A percentile compares a stretch with the other conserved stretches of the same genome.
These are phyloP conservation scores for Euphrasia confusa DNA, from an alignment of 257 asterid species.

Conservation along the genomic window DNA sequence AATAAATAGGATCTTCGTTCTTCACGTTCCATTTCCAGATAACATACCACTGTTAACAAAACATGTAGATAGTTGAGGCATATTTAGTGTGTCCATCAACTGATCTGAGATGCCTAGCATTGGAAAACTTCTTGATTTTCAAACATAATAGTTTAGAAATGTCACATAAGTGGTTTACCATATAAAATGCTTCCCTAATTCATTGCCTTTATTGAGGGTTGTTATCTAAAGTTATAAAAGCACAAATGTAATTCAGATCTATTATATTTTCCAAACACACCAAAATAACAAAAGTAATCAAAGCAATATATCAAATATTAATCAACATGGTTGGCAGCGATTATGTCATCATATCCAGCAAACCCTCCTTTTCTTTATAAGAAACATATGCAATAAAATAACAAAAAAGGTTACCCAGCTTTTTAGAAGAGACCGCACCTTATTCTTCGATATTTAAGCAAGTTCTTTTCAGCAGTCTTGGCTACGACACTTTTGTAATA, in stretches of 20 bases:
- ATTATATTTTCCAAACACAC: too few species aligned
- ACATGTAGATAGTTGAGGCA: background rate
- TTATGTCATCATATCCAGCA: too few species aligned
- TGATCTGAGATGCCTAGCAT: background rate
- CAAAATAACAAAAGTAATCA: too few species aligned
- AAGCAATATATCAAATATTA: too few species aligned
- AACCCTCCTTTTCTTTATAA: too few species aligned
- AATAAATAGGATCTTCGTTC: background rate
- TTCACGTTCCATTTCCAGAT: background rate
- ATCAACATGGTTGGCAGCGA: too few species aligned
- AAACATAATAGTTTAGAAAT: background rate
- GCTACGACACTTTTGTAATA: constrained; percentile 70
- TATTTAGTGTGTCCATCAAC: background rate
- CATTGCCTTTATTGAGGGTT: too few species aligned
- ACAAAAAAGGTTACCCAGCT: constrained; percentile 1
- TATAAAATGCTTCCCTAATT: too few species aligned
- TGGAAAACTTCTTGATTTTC: too few species aligned
- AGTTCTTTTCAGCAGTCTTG: constrained; percentile 60
- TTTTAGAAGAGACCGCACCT: constrained; percentile 36
- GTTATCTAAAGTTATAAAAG: too few species aligned
- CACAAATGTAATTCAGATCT: too few species aligned
- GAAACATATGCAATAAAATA: background rate
- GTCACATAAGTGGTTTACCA: background rate
- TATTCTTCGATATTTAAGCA: constrained; percentile 30
- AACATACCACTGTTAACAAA: background rate